These are phyloP conservation scores for Phellopilus nigrolimitatus DNA, from an alignment of 1,284 basidiomycete genomes.

Conservation along the genomic window DNA sequence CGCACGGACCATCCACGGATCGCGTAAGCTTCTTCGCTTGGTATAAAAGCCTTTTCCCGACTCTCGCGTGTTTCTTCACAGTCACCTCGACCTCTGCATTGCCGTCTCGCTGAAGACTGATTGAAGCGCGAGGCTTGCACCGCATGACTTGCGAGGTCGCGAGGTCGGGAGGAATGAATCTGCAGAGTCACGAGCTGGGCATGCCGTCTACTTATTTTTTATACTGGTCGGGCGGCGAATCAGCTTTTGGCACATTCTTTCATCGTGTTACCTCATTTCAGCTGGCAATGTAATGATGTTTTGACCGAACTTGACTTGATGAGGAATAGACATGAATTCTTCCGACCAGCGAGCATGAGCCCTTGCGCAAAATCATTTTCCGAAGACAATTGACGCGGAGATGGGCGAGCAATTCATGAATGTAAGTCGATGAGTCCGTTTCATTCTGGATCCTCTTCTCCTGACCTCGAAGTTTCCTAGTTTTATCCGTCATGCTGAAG, in stretches of 20 bases:
- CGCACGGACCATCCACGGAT: slow-evolving; percentile 51
- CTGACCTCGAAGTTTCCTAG: too few relatives aligned
- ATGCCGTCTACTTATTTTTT: slow-evolving; percentile 51
- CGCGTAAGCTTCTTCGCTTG: slow-evolving; percentile 17
- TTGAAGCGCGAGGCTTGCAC: slow-evolving; percentile 24
- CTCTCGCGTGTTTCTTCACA: slow-evolving; percentile 38
- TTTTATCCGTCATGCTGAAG: too few relatives aligned
- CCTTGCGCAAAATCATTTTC: too few relatives aligned
- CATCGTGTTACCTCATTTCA: neutral
- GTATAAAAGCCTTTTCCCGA: slow-evolving; percentile 19
- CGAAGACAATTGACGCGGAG: too few relatives aligned
- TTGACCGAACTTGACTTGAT: too few relatives aligned
- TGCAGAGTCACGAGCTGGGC: slow-evolving; percentile 52
- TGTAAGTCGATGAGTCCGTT: too few relatives aligned
- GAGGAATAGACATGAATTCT: too few relatives aligned
- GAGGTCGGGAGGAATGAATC: slow-evolving; percentile 41
- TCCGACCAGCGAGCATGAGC: too few relatives aligned
- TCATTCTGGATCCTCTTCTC: too few relatives aligned
- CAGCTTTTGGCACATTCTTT: slow-evolving; percentile 55
- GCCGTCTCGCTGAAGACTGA: slow-evolving; percentile 26
- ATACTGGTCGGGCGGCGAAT: slow-evolving; percentile 59
- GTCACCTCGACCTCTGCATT: slow-evolving; percentile 52
- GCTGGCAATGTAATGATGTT: neutral
- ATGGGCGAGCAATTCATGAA: too few relatives aligned
- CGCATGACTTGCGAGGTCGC: slow-evolving; percentile 6